These are phyloP conservation scores for Yarrowia sp. DNA, from an alignment of 805 yeast genomes.

Conservation along the genomic window DNA sequence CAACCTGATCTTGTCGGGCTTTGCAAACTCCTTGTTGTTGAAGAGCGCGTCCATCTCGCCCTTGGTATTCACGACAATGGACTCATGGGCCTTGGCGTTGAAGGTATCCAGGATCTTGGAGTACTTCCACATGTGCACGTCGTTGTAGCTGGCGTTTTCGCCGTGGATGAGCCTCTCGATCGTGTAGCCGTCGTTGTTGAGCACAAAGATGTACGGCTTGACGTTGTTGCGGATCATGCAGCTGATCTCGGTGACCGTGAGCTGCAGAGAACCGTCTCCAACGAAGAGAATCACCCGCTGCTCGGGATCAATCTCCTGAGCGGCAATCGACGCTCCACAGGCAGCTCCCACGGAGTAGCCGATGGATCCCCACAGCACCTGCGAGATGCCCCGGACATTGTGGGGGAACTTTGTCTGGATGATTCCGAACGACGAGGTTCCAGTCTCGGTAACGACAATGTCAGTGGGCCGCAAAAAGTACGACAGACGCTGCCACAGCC, in stretches of 20 bases:
- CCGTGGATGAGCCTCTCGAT: slow-evolving; percentile 70
- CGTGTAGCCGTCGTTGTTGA: slow-evolving; percentile 72
- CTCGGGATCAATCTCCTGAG: slow-evolving; percentile 56
- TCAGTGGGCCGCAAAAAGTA: slow-evolving; percentile 63
- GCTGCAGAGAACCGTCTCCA: slow-evolving; percentile 74
- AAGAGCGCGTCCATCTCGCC: slow-evolving; percentile 59
- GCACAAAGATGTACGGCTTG: slow-evolving; percentile 63
- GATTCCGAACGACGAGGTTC: slow-evolving; percentile 69
- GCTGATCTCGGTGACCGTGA: slow-evolving; percentile 69
- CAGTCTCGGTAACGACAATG: slow-evolving; percentile 66
- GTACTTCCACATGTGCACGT: slow-evolving; percentile 69
- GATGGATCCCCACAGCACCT: slow-evolving; percentile 70
- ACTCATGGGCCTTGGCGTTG: slow-evolving; percentile 58
- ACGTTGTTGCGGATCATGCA: slow-evolving; percentile 63
- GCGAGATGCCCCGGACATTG: slow-evolving; percentile 61
- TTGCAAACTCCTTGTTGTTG: slow-evolving; percentile 52
- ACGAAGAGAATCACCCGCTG: slow-evolving; percentile 65
- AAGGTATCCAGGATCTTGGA: slow-evolving; percentile 57
- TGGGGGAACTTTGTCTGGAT: slow-evolving; percentile 64
- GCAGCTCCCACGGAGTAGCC: slow-evolving; percentile 72
- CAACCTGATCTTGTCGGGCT: slow-evolving; percentile 58
- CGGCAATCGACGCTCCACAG: slow-evolving; percentile 67
- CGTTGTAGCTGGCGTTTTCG: slow-evolving; percentile 61
- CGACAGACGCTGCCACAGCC: slow-evolving; percentile 61
- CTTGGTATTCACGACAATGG: slow-evolving; percentile 55